phyloP scores from a whole-genome alignment of 495 filamentous ascomycete genomes.

The Penicillium atrosanguineum region DNA sequence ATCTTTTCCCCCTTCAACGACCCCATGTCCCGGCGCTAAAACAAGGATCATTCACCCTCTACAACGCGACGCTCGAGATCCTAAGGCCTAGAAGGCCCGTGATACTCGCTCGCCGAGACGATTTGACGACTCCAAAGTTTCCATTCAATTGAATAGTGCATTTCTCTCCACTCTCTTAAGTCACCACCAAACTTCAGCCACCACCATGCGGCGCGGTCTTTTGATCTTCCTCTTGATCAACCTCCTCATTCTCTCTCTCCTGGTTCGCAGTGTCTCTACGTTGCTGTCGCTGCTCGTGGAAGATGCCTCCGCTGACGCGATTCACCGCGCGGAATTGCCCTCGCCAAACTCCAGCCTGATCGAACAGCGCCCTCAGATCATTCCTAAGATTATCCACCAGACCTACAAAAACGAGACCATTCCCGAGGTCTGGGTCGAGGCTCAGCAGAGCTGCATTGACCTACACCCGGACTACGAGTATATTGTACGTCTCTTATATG shows the following conservation, averaged over 20 bases:
- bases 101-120: constrained; percentile 1
- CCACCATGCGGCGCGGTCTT: constrained; percentile 62
- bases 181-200: constrained; percentile 23
- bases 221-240: constrained; percentile 62
- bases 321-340: constrained; percentile 60
- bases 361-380: constrained; percentile 59
- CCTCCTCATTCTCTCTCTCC: constrained; percentile 54
- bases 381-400: constrained; percentile 90
- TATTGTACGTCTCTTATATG: constrained; percentile 52
- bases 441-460: constrained; percentile 73
- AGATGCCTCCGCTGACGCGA: constrained; percentile 63
- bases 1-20: background rate
- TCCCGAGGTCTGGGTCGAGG: constrained; percentile 68
- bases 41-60: background rate
- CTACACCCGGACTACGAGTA: constrained; percentile 79
- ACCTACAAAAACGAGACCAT: constrained; percentile 78
- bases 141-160: background rate
- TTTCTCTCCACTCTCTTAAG: background rate
- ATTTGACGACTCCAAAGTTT: background rate
- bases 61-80: background rate
- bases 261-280: constrained; percentile 63
- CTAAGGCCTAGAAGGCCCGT: background rate
- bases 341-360: constrained; percentile 61
- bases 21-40: background rate
- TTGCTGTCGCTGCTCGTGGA: constrained; percentile 64